Percentiles rank a stretch among this genome's conserved stretches.
These are phyloP conservation scores for Xylariaceae sp. DNA, from an alignment of 2,329 filamentous ascomycete genomes.

Conservation along the genomic window DNA sequence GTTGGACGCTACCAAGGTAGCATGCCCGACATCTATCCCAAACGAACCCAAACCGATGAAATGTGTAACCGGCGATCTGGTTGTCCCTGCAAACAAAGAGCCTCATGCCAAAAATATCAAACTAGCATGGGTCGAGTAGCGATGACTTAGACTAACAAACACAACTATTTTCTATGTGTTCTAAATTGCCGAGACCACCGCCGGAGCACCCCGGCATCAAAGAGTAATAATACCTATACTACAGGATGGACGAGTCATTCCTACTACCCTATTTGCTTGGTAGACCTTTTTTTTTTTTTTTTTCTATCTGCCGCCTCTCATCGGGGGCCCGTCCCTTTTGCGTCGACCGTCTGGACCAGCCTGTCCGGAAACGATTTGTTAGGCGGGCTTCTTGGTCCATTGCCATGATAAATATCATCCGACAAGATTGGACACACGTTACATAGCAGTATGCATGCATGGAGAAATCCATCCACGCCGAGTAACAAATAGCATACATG, in stretches of 20 bases:
- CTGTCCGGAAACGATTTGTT: not conserved
- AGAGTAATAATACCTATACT: too few species aligned
- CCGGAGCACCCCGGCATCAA: too few species aligned
- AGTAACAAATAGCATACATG: slow-evolving; percentile 11
- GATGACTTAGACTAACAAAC: too few species aligned
- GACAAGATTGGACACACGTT: slow-evolving; percentile 23
- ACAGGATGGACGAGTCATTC: not conserved
- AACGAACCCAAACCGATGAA: not conserved
- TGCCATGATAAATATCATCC: too few species aligned
- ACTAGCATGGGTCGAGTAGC: not conserved
- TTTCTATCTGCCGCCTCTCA: not conserved
- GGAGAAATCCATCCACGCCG: slow-evolving; percentile 15
- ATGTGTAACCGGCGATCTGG: slow-evolving; percentile 2
- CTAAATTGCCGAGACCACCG: slow-evolving; percentile 1
- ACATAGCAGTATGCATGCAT: slow-evolving; percentile 25
- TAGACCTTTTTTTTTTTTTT: too few species aligned
- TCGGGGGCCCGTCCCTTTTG: not conserved
- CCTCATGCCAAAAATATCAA: not conserved
- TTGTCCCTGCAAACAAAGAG: not conserved
- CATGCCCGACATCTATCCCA: not conserved
- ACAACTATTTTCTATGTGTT: too few species aligned
- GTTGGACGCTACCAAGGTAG: not conserved
- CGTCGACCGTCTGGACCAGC: not conserved
- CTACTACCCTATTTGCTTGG: not conserved
- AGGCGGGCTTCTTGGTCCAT: too few species aligned